A percentile compares a stretch with the other conserved stretches of the same genome.
Evolutionary conservation across 2,329 filamentous ascomycete genomes (phyloP).

Genomic region (Phialocephala subalpina): DNA sequence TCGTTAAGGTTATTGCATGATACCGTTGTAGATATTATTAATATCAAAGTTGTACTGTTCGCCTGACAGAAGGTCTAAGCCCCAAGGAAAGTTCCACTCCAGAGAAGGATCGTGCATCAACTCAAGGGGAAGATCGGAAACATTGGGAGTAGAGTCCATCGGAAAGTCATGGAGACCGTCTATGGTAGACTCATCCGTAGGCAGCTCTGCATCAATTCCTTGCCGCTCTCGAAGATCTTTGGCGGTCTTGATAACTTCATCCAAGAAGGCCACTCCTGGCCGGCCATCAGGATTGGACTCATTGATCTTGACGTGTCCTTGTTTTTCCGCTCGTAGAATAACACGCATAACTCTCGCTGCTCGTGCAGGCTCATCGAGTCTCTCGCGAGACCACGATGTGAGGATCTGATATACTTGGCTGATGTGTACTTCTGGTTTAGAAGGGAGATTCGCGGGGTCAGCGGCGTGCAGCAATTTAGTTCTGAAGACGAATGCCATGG

Average conservation of each 20-base stretch:
- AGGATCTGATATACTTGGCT: not conserved
- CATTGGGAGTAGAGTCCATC: not conserved
- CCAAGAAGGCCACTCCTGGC: not conserved
- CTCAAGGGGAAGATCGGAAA: not conserved
- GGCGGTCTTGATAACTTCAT: not conserved
- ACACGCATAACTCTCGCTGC: not conserved
- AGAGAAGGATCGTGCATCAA: slow-evolving; percentile 15
- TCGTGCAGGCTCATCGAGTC: not conserved
- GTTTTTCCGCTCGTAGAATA: not conserved
- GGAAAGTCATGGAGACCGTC: not conserved
- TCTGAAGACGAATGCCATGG: slow-evolving; percentile 20
- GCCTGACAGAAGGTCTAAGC: slow-evolving; percentile 15
- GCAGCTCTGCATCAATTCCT: not conserved
- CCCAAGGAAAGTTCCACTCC: slow-evolving; percentile 27
- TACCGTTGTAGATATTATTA: slow-evolving; percentile 2
- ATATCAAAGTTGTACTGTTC: slow-evolving; percentile 19
- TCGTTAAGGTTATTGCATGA: not conserved
- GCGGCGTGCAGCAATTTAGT: slow-evolving; percentile 8
- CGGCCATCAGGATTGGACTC: not conserved
- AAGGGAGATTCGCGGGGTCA: not conserved
- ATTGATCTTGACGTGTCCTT: not conserved
- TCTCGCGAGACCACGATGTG: not conserved
- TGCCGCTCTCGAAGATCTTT: not conserved
- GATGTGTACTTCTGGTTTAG: not conserved
- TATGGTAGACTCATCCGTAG: not conserved